phyloP scores from a whole-genome alignment of 345 rosid genomes.

The Ailanthus altissimus region DNA sequence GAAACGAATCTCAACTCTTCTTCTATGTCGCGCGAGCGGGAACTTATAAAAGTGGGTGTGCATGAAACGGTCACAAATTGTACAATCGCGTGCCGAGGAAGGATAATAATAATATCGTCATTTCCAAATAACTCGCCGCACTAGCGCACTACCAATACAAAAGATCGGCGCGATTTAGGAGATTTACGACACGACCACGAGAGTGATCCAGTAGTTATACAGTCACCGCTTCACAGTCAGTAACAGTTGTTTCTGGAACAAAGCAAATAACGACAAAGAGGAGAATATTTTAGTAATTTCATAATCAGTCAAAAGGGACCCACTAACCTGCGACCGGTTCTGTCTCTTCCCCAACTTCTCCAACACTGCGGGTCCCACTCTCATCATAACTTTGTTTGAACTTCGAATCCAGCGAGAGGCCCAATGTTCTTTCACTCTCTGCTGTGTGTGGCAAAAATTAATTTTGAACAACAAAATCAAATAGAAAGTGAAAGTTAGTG shows the following conservation, averaged over 20 bases:
- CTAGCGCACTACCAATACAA: neutral
- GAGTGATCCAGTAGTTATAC: neutral
- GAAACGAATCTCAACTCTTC: neutral
- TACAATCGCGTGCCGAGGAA: neutral
- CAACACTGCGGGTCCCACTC: conserved; percentile 24
- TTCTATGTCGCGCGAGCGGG: neutral
- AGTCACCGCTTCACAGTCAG: neutral
- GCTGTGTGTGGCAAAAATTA: neutral
- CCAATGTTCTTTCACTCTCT: neutral
- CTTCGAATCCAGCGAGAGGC: conserved; percentile 28
- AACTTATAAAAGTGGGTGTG: neutral
- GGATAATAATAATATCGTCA: neutral
- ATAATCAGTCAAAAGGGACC: conserved; percentile 3
- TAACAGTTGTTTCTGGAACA: neutral
- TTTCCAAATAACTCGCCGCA: neutral
- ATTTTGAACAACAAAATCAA: neutral
- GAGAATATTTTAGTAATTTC: conserved; percentile 21
- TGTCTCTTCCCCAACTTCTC: conserved; percentile 27
- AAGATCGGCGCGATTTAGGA: conserved; percentile 1
- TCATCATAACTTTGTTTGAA: conserved; percentile 33
- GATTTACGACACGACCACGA: neutral
- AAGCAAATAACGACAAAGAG: neutral
- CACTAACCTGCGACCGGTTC: conserved; percentile 25
- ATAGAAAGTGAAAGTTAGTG: neutral
- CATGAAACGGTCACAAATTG: neutral